Percentiles rank a stretch among this genome's conserved stretches.
These are phyloP conservation scores for Candida bentonensis DNA, from an alignment of 805 yeast species.

Conservation along the genomic window DNA sequence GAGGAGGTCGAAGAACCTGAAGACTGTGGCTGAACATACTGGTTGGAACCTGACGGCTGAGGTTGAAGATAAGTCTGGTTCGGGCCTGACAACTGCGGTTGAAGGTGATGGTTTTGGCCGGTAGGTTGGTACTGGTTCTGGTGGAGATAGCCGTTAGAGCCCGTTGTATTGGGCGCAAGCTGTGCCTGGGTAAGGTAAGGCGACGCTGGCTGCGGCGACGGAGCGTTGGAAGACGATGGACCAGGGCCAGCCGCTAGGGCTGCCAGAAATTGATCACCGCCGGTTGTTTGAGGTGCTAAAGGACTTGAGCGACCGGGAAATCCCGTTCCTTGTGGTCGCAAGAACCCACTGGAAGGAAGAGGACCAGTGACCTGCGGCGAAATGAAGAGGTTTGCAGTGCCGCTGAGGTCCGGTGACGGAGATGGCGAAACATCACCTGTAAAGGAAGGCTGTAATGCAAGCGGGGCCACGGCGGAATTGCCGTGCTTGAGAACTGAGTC, in stretches of 20 bases:
- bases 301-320: background rate
- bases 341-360: background rate
- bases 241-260: background rate
- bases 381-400: background rate
- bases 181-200: background rate
- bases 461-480: constrained; percentile 33
- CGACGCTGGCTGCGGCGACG: background rate
- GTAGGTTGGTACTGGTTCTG: too few species aligned
- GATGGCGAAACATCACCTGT: background rate
- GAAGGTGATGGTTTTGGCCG: too few species aligned
- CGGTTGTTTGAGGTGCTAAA: background rate
- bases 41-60: too few species aligned
- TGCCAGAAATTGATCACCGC: background rate
- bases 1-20: too few species aligned
- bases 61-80: too few species aligned
- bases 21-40: too few species aligned
- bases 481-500: constrained; percentile 67
- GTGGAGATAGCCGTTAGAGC: too few species aligned
- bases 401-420: background rate
- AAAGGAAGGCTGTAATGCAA: constrained; percentile 11
- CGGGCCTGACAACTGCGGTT: too few species aligned
- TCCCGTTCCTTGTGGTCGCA: background rate
- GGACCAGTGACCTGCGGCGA: background rate
- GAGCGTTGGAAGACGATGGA: background rate
- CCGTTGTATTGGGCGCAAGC: background rate